A percentile compares a stretch with the other conserved stretches of the same genome.
Conservation (phyloP, 805 yeast genomes). For the Lipomyces orientalis region DNA sequence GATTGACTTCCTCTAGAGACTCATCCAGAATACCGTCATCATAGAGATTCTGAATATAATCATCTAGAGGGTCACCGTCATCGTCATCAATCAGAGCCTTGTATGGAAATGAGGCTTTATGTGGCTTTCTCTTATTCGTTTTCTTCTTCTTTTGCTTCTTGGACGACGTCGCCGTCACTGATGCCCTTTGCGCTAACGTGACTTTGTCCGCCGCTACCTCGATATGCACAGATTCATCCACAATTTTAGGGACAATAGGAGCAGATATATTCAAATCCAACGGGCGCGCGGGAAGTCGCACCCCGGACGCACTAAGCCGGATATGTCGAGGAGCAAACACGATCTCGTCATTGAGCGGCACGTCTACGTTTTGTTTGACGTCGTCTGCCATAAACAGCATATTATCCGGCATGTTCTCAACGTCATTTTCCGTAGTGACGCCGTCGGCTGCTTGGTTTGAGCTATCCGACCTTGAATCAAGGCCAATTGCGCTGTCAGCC, state of each 20-base stretch:
- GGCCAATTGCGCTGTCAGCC: not conserved
- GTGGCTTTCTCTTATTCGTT: not conserved
- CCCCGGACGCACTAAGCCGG: constrained; percentile 14
- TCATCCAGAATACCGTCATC: constrained; percentile 18
- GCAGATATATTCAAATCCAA: not conserved
- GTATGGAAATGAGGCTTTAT: not conserved
- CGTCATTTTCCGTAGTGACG: constrained; percentile 4
- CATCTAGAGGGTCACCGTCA: constrained; percentile 27
- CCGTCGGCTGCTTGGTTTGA: not conserved
- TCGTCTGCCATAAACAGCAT: constrained; percentile 24
- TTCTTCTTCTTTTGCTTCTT: not conserved
- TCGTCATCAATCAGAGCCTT: constrained; percentile 6
- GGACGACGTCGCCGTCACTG: not conserved
- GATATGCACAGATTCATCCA: constrained; percentile 6
- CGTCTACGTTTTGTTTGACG: constrained; percentile 6
- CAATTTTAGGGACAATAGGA: not conserved
- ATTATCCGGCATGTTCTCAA: constrained; percentile 24
- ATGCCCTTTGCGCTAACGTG: not conserved
- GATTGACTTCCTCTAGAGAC: not conserved
- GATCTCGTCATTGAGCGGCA: constrained; percentile 23
- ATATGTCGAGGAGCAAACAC: constrained; percentile 27
- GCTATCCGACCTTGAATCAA: not conserved
- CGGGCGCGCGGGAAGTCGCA: constrained; percentile 14
- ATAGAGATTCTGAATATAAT: constrained; percentile 30
- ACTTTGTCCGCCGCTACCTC: constrained; percentile 7